Evolutionary conservation across 192 early-diverging fungal species (phyloP).

Genomic region (Umbelopsis isabellina): DNA sequence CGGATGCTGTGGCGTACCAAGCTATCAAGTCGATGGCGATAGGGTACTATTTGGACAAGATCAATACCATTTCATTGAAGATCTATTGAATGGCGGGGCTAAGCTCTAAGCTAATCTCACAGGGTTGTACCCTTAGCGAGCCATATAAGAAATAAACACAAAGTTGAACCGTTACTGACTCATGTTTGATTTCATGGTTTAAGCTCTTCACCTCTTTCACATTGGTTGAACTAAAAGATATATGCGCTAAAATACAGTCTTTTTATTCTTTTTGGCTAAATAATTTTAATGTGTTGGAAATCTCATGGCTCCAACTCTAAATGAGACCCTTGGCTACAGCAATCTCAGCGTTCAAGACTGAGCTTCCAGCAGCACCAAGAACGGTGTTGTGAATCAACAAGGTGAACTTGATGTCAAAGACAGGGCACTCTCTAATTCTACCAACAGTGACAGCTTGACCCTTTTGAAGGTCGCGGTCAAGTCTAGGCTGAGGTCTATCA

Average conservation of each 20-base stretch:
- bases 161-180: too few species aligned
- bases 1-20: slow-evolving; percentile 26
- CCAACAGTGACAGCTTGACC: slow-evolving; percentile 95
- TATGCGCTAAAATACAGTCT: background rate
- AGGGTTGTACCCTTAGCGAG: too few species aligned
- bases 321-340: slow-evolving; percentile 81
- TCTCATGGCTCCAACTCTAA: slow-evolving; percentile 11
- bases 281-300: background rate
- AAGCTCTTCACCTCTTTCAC: background rate
- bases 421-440: slow-evolving; percentile 79
- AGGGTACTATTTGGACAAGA: slow-evolving; percentile 30
- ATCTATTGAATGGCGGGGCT: background rate
- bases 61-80: slow-evolving; percentile 17
- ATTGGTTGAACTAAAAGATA: background rate
- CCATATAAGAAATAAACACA: too few species aligned
- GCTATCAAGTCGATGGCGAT: slow-evolving; percentile 29
- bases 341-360: slow-evolving; percentile 94
- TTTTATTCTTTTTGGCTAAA: background rate
- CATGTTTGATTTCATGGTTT: too few species aligned
- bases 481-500: slow-evolving; percentile 93
- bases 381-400: slow-evolving; percentile 95
- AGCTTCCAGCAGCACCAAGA: slow-evolving; percentile 92
- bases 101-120: background rate
- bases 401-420: slow-evolving; percentile 92
- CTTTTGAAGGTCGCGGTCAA: slow-evolving; percentile 82